Percentiles rank a stretch among this genome's conserved stretches.
Conservation (phyloP, 495 filamentous ascomycete genomes). For the Hypoxylon cercidicola region DNA sequence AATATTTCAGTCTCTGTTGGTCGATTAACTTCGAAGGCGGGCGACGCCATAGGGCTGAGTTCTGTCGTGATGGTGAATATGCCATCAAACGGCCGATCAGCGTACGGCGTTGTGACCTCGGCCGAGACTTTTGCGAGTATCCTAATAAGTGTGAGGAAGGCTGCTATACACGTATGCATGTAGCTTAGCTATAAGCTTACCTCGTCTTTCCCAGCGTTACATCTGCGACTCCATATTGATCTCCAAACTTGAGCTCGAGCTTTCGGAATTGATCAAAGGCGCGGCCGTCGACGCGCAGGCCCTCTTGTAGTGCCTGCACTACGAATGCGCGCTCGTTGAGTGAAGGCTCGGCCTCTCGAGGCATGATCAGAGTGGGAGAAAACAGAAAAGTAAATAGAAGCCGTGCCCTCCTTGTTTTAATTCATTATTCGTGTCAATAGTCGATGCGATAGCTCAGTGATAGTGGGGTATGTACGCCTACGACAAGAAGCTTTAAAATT, state of each 20-base stretch:
- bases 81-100: constrained; percentile 93
- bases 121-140: constrained; percentile 87
- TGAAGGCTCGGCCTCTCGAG: constrained; percentile 87
- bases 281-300: constrained; percentile 84
- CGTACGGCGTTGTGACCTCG: constrained; percentile 82
- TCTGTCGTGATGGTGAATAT: constrained; percentile 92
- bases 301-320: constrained; percentile 76
- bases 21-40: constrained; percentile 87
- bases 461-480: constrained; percentile 37
- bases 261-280: constrained; percentile 79
- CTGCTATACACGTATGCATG: background rate
- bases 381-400: constrained; percentile 14
- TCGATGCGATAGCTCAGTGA: constrained; percentile 32
- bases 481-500: constrained; percentile 30
- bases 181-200: constrained; percentile 52
- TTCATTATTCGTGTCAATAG: constrained; percentile 26
- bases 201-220: constrained; percentile 91
- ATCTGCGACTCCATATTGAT: constrained; percentile 91
- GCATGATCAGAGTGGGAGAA: constrained; percentile 65
- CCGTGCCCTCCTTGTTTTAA: constrained; percentile 25
- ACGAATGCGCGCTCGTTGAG: constrained; percentile 81
- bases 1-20: constrained; percentile 83
- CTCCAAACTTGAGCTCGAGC: constrained; percentile 81
- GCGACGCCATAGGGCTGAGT: constrained; percentile 90
- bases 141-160: constrained; percentile 55